phyloP scores from a whole-genome alignment of 1,139 yeast genomes.

The Hyphopichia khmerensis region DNA sequence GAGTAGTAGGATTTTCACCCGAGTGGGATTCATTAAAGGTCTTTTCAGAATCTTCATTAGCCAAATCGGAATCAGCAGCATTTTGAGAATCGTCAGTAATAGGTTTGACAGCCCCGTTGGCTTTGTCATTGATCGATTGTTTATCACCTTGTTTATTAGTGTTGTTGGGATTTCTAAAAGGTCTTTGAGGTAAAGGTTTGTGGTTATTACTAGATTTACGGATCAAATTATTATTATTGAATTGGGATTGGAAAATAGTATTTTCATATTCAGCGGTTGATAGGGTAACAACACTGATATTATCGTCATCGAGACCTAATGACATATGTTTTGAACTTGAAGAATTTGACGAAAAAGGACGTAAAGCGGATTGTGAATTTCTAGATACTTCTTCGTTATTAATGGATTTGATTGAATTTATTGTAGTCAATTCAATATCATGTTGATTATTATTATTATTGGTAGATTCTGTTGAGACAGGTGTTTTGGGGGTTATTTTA shows the following conservation, averaged over 20 bases:
- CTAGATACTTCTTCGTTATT: not conserved
- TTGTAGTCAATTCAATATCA: not conserved
- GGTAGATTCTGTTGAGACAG: not conserved
- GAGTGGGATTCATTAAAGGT: too few relatives aligned
- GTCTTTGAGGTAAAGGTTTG: conserved; percentile 30
- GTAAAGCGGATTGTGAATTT: not conserved
- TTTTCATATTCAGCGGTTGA: conserved; percentile 58
- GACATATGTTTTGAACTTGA: not conserved
- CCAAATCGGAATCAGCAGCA: too few relatives aligned
- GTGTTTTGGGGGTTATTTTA: conserved; percentile 1
- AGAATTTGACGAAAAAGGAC: not conserved
- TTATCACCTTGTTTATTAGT: too few relatives aligned
- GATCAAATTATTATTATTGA: conserved; percentile 18
- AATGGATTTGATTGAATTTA: not conserved
- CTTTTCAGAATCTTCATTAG: too few relatives aligned
- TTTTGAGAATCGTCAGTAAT: too few relatives aligned
- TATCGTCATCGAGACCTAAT: conserved; percentile 21
- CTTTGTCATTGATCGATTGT: too few relatives aligned
- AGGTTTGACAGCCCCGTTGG: too few relatives aligned
- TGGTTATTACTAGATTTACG: conserved; percentile 1
- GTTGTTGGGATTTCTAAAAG: conserved; percentile 5
- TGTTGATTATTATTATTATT: not conserved
- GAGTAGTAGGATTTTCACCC: too few relatives aligned
- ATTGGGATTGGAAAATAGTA: conserved; percentile 52
- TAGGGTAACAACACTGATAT: conserved; percentile 41